Base-by-base conservation (phyloP, 2,329 filamentous ascomycete species). In the Sarocladiaceae sp. region DNA sequence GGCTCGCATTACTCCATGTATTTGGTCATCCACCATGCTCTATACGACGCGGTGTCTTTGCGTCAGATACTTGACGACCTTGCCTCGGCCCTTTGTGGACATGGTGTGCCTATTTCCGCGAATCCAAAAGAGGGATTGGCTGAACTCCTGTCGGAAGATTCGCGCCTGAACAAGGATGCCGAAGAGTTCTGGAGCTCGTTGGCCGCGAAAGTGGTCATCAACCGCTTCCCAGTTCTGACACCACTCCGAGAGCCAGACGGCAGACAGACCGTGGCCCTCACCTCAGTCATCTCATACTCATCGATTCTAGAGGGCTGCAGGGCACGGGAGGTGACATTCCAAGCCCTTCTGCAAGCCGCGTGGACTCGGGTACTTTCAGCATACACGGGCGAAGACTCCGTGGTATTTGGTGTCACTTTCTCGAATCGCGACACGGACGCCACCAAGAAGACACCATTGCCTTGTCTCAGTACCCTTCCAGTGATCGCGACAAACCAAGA, bases 31-130 rank as follows among this genome's bases (percentile, higher is more conserved):
- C 87, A 95, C 56, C 92, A 97, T 68, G 88, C 88, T 1, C 72
- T 97, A 0, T 97, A 95, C 58, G 92, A 97, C 70, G 92, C 90
- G 0, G 76, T 82, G 36, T 91, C 90, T 8, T 70, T 97, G 11
- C 73, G 80, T 3, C 62, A 74, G 1, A 76, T 97, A 1, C 67
- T 96, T 2, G 62, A 72, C 0, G 80, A 87, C 58, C 71, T 96
- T 12, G 57, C 60, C 1, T 47, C 44, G 1, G 29, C 64, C 6
- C 35, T 76, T 4, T 51, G 57, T 2, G 60, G 60, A 7, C 42
- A 53, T 8, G 18, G 54, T 4, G 15, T 48, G n/a, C 13, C 5
- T 11, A 7, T 8, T 15, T 31, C 44, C 8, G 4, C 44, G 4
- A 15, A 31, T 17, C 44, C 44, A 15, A 26, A 28, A 20, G 13